Evolutionary conservation across 805 yeast species (phyloP).

Genomic region (Kregervanrija delftensis): DNA sequence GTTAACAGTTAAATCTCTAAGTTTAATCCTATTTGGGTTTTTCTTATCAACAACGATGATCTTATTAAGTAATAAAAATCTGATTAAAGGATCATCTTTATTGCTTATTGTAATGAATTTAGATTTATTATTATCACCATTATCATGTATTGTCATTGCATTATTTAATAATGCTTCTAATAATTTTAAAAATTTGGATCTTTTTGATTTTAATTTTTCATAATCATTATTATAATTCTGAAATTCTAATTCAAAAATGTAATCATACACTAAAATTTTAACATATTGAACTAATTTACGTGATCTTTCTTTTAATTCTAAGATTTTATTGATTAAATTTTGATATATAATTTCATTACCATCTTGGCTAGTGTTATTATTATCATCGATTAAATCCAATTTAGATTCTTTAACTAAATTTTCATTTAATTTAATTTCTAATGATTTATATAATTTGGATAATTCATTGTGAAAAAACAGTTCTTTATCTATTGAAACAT

Average conservation of each 20-base stretch:
- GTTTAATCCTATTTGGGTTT: slow-evolving; percentile 21
- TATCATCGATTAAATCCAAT: too few relatives aligned
- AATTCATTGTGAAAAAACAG: too few relatives aligned
- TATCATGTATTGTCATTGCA: slow-evolving; percentile 7
- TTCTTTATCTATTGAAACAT: too few relatives aligned
- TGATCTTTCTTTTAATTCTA: slow-evolving; percentile 14
- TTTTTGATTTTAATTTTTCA: slow-evolving; percentile 14
- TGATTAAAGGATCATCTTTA: slow-evolving; percentile 28
- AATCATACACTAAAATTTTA: slow-evolving; percentile 21
- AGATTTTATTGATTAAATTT: slow-evolving; percentile 5
- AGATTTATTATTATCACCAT: background rate
- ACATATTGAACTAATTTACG: slow-evolving; percentile 18
- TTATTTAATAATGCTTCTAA: slow-evolving; percentile 27
- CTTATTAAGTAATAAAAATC: slow-evolving; percentile 25
- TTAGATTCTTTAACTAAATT: too few relatives aligned
- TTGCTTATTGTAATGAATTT: slow-evolving; percentile 18
- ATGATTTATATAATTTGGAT: too few relatives aligned
- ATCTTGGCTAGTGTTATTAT: too few relatives aligned
- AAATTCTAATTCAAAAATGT: slow-evolving; percentile 22
- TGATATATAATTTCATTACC: too few relatives aligned
- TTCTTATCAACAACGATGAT: slow-evolving; percentile 21
- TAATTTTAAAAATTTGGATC: slow-evolving; percentile 20
- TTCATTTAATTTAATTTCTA: too few relatives aligned
- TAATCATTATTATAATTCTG: slow-evolving; percentile 9
- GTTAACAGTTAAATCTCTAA: slow-evolving; percentile 15